Conservation (phyloP, 768 basidiomycete genomes). For the Lactarius sanguifluus region DNA sequence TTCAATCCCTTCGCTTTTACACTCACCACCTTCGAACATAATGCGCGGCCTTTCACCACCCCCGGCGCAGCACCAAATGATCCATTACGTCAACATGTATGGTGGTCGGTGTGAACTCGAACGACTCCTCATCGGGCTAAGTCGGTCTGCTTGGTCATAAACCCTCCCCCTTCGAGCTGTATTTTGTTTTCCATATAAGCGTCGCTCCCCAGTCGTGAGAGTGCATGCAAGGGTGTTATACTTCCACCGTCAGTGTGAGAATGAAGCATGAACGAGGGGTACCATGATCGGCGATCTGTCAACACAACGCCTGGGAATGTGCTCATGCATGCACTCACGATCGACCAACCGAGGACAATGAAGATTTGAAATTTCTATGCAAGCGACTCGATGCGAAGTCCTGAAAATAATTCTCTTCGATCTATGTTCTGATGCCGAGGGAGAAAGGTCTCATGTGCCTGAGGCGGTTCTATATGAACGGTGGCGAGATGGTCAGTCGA, state of each 20-base stretch:
- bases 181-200: not conserved
- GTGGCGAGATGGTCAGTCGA: not conserved
- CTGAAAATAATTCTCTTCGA: not conserved
- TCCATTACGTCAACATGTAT: conserved; percentile 25
- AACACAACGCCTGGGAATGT: not conserved
- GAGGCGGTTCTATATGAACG: conserved; percentile 3
- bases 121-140: not conserved
- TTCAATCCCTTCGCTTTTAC: not conserved
- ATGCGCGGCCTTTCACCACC: conserved; percentile 16
- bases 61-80: not conserved
- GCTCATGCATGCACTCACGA: not conserved
- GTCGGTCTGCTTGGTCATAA: not conserved
- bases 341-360: not conserved
- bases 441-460: conserved; percentile 17
- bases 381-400: not conserved
- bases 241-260: conserved; percentile 4
- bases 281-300: conserved; percentile 18
- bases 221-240: not conserved
- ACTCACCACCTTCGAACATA: conserved; percentile 16
- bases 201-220: not conserved
- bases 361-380: not conserved
- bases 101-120: not conserved
- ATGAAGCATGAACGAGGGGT: not conserved
- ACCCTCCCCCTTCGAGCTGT: not conserved
- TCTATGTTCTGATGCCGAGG: conserved; percentile 4